phyloP scores from a whole-genome alignment of 2,329 filamentous ascomycete species.

The Trichoderma sp. region DNA sequence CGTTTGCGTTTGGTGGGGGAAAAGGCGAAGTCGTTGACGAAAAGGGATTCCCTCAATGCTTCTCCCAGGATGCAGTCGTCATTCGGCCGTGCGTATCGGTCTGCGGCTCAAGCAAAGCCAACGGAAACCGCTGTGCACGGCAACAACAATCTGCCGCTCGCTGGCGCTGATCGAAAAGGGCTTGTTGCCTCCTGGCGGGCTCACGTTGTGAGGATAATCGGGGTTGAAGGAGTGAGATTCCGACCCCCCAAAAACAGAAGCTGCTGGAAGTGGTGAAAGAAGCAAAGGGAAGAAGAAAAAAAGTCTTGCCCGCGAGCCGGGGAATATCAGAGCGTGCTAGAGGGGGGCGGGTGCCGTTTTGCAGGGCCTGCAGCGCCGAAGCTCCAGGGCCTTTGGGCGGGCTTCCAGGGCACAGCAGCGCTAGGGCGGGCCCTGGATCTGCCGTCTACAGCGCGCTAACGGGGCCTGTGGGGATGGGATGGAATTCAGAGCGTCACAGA shows the following conservation, averaged over 20 bases:
- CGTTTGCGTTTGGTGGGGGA: background rate
- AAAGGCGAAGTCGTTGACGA: background rate
- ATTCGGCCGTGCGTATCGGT: background rate
- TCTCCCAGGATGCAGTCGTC: background rate
- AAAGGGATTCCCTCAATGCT: background rate
- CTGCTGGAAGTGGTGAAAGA: slow-evolving; percentile 20
- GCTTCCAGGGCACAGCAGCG: slow-evolving; percentile 29
- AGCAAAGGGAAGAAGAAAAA: slow-evolving; percentile 23
- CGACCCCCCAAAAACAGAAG: slow-evolving; percentile 23
- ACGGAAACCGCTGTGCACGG: background rate
- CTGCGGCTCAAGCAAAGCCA: background rate
- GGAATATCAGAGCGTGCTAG: slow-evolving; percentile 26
- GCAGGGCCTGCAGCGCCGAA: slow-evolving; percentile 16
- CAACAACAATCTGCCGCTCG: background rate
- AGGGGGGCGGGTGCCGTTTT: slow-evolving; percentile 22
- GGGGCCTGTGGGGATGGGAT: slow-evolving; percentile 16
- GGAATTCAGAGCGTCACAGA: slow-evolving; percentile 3
- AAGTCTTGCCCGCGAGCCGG: slow-evolving; percentile 28
- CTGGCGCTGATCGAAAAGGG: slow-evolving; percentile 11
- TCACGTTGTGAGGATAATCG: slow-evolving; percentile 1
- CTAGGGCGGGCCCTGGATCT: slow-evolving; percentile 30
- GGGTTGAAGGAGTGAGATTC: slow-evolving; percentile 29
- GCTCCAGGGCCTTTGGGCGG: slow-evolving; percentile 24
- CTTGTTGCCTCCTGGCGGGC: background rate
- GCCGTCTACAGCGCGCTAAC: slow-evolving; percentile 28